phyloP scores from a whole-genome alignment of 768 basidiomycete species.

The Tricholoma flavovirens region DNA sequence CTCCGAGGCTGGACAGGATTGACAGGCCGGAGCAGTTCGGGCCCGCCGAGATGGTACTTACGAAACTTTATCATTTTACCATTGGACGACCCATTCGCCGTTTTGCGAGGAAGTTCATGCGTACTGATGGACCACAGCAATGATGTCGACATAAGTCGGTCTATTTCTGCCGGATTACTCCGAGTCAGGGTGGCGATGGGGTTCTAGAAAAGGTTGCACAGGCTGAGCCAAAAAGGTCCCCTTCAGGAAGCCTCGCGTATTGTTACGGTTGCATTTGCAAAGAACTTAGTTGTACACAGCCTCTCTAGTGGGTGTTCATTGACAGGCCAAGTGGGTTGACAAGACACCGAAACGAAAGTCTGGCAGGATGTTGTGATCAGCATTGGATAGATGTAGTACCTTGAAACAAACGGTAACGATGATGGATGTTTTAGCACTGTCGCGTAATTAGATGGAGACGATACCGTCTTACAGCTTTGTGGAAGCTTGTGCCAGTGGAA shows the following conservation, averaged over 20 bases:
- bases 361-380: conserved; percentile 8
- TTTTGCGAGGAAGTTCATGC: conserved; percentile 1
- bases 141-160: conserved; percentile 6
- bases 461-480: background rate
- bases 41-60: background rate
- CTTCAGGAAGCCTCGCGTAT: conserved; percentile 13
- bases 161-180: background rate
- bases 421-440: conserved; percentile 8
- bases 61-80: background rate
- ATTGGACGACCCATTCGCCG: background rate
- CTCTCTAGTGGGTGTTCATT: conserved; percentile 3
- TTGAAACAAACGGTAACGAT: conserved; percentile 9
- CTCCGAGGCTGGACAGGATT: conserved; percentile 9
- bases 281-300: conserved; percentile 10
- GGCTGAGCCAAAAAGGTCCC: conserved; percentile 12
- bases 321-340: conserved; percentile 10
- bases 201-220: background rate
- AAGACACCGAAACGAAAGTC: conserved; percentile 15
- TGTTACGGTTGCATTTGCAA: conserved; percentile 5
- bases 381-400: background rate
- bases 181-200: conserved; percentile 6
- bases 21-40: conserved; percentile 7
- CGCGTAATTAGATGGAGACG: conserved; percentile 5
- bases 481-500: too few species aligned
- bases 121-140: conserved; percentile 11